A percentile compares a stretch with the other conserved stretches of the same genome.
Evolutionary conservation across 345 rosid species (phyloP).

Genomic region (Melaleuca alternifolia): DNA sequence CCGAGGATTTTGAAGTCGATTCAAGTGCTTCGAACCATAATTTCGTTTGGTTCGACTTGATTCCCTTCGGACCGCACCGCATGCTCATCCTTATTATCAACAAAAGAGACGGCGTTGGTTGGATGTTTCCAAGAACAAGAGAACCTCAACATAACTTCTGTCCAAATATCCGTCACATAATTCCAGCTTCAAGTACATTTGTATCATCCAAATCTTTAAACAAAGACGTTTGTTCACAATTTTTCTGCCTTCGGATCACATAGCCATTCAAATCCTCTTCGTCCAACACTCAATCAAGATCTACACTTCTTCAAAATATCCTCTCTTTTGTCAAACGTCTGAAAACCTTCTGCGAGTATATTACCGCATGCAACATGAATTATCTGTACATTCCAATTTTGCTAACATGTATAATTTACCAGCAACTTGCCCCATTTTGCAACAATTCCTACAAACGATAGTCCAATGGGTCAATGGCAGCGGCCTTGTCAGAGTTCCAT

Average conservation of each 20-base stretch:
- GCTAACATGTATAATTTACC: background rate
- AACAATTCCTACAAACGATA: background rate
- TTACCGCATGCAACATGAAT: background rate
- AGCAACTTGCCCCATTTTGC: background rate
- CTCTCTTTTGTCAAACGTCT: too few species aligned
- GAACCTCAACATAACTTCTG: background rate
- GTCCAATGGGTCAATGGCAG: background rate
- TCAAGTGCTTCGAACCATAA: background rate
- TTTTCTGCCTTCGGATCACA: background rate
- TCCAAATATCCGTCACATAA: background rate
- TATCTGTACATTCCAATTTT: background rate
- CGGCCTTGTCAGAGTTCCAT: background rate
- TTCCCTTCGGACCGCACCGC: background rate
- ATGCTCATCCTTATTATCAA: background rate
- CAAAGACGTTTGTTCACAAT: background rate
- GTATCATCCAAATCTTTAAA: background rate
- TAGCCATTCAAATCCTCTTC: background rate
- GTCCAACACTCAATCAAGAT: background rate
- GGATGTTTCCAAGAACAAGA: background rate
- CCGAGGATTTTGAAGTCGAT: background rate
- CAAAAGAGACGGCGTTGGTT: accelerated
- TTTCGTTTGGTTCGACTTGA: background rate
- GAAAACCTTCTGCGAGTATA: too few species aligned
- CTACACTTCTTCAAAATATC: background rate
- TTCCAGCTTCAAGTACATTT: background rate